Evolutionary conservation across 164 flowering plant species (phyloP).

Genomic region (Umbilicus rupestris): DNA sequence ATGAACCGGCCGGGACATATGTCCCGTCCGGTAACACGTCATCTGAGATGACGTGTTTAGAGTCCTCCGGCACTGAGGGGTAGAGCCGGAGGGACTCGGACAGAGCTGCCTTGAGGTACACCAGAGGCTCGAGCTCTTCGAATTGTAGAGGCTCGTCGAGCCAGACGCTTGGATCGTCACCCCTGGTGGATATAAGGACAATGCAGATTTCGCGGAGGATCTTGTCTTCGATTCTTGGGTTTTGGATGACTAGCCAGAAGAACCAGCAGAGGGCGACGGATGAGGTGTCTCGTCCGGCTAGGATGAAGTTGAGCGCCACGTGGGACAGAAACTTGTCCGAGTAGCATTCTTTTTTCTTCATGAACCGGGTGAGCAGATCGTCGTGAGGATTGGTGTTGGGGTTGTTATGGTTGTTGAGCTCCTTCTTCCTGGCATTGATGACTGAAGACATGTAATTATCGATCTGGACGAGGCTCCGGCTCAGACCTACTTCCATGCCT

Average conservation of each 20-base stretch:
- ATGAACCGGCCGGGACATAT: slow-evolving; percentile 22
- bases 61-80: slow-evolving; percentile 32
- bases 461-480: slow-evolving; percentile 16
- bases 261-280: slow-evolving; percentile 30
- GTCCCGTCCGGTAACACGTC: slow-evolving; percentile 27
- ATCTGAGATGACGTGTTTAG: slow-evolving; percentile 23
- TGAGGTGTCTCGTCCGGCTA: slow-evolving; percentile 16
- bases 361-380: slow-evolving; percentile 24
- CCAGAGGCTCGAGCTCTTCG: slow-evolving; percentile 26
- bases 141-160: slow-evolving; percentile 21
- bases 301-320: neutral
- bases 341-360: slow-evolving; percentile 24
- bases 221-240: slow-evolving; percentile 23
- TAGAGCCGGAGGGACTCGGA: slow-evolving; percentile 18
- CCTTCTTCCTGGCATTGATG: slow-evolving; percentile 21
- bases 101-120: slow-evolving; percentile 21
- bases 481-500: slow-evolving; percentile 20
- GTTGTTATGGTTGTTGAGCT: slow-evolving; percentile 10
- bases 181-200: slow-evolving; percentile 24
- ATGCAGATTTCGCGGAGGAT: slow-evolving; percentile 20
- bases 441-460: slow-evolving; percentile 18
- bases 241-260: slow-evolving; percentile 21
- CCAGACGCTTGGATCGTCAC: slow-evolving; percentile 17
- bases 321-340: slow-evolving; percentile 13
- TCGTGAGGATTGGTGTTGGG: slow-evolving; percentile 15